Conservation (phyloP, 495 filamentous ascomycete species). For the Staphylotrichum longicolle region DNA sequence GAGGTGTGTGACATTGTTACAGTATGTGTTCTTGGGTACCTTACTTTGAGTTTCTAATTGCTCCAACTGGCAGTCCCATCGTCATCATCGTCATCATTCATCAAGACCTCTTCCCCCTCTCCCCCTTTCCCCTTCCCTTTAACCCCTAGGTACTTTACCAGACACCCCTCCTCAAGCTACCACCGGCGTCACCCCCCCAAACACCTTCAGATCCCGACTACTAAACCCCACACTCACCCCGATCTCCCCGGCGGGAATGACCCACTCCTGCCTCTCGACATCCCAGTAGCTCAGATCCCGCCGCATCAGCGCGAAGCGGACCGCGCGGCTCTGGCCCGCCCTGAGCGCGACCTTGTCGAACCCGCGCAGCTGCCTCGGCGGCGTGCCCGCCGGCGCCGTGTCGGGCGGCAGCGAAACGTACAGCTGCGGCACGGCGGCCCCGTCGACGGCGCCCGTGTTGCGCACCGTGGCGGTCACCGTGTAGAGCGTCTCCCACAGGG, state of each 20-base stretch:
- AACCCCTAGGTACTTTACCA: no score
- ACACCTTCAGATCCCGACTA: slow-evolving; percentile 46
- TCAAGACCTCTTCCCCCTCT: no score
- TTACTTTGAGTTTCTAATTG: no score
- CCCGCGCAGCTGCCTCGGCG: slow-evolving; percentile 55
- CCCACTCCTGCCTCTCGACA: slow-evolving; percentile 47
- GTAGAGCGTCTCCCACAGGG: slow-evolving; percentile 63
- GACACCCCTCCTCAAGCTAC: no score
- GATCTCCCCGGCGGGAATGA: slow-evolving; percentile 50
- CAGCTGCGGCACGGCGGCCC: slow-evolving; percentile 74
- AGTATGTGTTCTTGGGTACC: no score
- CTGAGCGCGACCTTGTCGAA: slow-evolving; percentile 55
- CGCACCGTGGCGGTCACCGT: slow-evolving; percentile 50
- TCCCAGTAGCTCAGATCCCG: slow-evolving; percentile 62
- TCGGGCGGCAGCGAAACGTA: slow-evolving; percentile 46
- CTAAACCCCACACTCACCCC: slow-evolving; percentile 50
- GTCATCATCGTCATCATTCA: no score
- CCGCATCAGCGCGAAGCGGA: slow-evolving; percentile 49
- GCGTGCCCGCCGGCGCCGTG: slow-evolving; percentile 45
- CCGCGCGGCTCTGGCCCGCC: slow-evolving; percentile 43
- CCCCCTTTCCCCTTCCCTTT: no score
- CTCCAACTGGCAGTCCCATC: no score
- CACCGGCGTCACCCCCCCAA: slow-evolving; percentile 14
- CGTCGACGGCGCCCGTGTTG: slow-evolving; percentile 66
- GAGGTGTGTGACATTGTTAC: no score